Percentiles rank a stretch among this genome's conserved stretches.
Conservation (phyloP, 2,329 filamentous ascomycete species). For the Dactylellina leptospora region DNA sequence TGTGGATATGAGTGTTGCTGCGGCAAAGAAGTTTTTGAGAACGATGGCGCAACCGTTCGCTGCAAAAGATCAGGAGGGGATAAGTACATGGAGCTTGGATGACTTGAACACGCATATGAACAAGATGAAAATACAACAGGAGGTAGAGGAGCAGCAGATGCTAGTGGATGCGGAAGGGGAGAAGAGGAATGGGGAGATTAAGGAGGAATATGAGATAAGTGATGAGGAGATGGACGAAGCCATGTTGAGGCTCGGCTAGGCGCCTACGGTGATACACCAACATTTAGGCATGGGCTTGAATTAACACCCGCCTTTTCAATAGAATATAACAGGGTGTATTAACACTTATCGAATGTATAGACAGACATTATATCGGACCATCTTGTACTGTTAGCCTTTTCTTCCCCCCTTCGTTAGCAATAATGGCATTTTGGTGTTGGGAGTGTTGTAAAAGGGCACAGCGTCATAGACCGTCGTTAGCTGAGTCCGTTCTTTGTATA, state of each 20-base stretch:
- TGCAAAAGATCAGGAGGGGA: slow-evolving; percentile 83
- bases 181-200: slow-evolving; percentile 53
- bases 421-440: slow-evolving; percentile 29
- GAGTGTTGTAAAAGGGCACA: slow-evolving; percentile 38
- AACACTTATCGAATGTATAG: too few species aligned
- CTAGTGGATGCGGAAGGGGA: slow-evolving; percentile 55
- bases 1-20: slow-evolving; percentile 92
- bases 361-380: slow-evolving; percentile 22
- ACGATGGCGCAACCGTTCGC: slow-evolving; percentile 92
- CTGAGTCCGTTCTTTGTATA: background rate
- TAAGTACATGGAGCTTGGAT: slow-evolving; percentile 86
- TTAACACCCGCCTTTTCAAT: too few species aligned
- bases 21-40: slow-evolving; percentile 85
- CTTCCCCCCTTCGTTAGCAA: too few species aligned
- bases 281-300: too few species aligned
- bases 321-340: too few species aligned
- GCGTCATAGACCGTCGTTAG: slow-evolving; percentile 25
- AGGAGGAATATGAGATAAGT: slow-evolving; percentile 44
- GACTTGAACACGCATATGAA: slow-evolving; percentile 82
- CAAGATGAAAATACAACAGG: slow-evolving; percentile 71
- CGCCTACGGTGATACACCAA: background rate
- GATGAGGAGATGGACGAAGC: slow-evolving; percentile 50
- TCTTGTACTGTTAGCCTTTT: too few species aligned
- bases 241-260: slow-evolving; percentile 39
- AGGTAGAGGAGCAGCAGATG: slow-evolving; percentile 60